Conservation (phyloP, 345 rosid genomes). For the Nasturtium officinale region DNA sequence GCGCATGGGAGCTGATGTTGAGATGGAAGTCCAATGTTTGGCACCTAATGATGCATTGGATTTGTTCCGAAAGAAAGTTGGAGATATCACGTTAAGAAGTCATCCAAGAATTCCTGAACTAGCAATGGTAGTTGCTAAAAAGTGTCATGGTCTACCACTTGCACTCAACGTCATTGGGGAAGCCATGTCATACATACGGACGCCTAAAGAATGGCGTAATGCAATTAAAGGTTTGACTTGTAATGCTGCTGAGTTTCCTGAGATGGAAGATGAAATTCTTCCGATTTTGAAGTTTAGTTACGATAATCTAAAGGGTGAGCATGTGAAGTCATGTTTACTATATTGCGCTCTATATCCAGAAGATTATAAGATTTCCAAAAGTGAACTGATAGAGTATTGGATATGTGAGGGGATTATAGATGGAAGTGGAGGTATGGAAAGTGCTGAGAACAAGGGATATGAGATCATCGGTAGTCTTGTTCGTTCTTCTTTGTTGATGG, state of each 20-base stretch:
- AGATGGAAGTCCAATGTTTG: conserved; percentile 31
- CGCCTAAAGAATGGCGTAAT: conserved; percentile 37
- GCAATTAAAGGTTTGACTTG: conserved; percentile 35
- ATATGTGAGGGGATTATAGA: conserved; percentile 29
- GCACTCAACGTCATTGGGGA: conserved; percentile 45
- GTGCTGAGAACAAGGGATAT: conserved; percentile 30
- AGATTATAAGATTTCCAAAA: not conserved
- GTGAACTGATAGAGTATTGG: conserved; percentile 40
- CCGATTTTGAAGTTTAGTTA: conserved; percentile 46
- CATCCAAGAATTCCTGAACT: conserved; percentile 33
- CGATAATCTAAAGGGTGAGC: conserved; percentile 2
- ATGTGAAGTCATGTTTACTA: conserved; percentile 38
- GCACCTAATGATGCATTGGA: not conserved
- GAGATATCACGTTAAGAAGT: not conserved
- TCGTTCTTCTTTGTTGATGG: conserved; percentile 41
- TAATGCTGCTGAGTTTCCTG: conserved; percentile 13
- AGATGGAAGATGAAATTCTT: conserved; percentile 37
- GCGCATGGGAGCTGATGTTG: not conserved
- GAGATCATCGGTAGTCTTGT: conserved; percentile 41
- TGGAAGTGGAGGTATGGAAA: conserved; percentile 22
- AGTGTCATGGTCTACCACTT: conserved; percentile 49
- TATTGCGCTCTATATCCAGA: conserved; percentile 49
- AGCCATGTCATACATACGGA: conserved; percentile 40
- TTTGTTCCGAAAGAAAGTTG: conserved; percentile 17
- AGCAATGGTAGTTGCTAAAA: conserved; percentile 31